Evolutionary conservation across 1,139 yeast species (phyloP).

Genomic region (Pichia sp.): DNA sequence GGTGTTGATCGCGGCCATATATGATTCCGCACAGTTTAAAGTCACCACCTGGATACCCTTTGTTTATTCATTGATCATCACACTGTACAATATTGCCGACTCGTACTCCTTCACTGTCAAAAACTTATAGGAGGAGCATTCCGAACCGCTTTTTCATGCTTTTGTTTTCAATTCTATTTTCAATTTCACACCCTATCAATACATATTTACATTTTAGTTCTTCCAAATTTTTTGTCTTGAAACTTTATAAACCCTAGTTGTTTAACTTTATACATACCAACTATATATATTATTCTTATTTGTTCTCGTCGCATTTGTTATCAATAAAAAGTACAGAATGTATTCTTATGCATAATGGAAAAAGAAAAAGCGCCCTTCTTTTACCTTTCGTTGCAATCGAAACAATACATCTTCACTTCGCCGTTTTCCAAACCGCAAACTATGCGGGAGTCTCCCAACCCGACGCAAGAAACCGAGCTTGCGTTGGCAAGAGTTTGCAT

Average conservation of each 20-base stretch:
- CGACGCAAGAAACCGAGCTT: conserved; percentile 79
- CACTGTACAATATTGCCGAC: conserved; percentile 60
- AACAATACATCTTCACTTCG: conserved; percentile 73
- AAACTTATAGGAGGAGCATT: conserved; percentile 13
- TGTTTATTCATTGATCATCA: conserved; percentile 66
- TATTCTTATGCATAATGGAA: neutral
- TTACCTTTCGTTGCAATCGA: conserved; percentile 40
- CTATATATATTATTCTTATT: neutral
- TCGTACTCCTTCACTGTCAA: conserved; percentile 55
- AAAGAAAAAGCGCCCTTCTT: neutral
- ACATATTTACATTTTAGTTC: no score
- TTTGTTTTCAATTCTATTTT: neutral
- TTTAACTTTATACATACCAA: neutral
- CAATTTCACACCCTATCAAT: no score
- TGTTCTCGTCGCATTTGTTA: neutral
- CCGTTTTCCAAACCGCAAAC: conserved; percentile 92
- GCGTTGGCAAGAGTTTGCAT: conserved; percentile 86
- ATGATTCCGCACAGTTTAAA: conserved; percentile 69
- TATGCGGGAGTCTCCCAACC: conserved; percentile 83
- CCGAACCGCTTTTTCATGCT: neutral
- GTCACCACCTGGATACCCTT: conserved; percentile 96
- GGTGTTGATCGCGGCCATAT: conserved; percentile 58
- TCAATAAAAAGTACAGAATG: neutral
- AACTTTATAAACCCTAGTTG: neutral
- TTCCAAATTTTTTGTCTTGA: no score